Evolutionary conservation across 2,329 filamentous ascomycete genomes (phyloP).

Genomic region (Stemphylium beticola): DNA sequence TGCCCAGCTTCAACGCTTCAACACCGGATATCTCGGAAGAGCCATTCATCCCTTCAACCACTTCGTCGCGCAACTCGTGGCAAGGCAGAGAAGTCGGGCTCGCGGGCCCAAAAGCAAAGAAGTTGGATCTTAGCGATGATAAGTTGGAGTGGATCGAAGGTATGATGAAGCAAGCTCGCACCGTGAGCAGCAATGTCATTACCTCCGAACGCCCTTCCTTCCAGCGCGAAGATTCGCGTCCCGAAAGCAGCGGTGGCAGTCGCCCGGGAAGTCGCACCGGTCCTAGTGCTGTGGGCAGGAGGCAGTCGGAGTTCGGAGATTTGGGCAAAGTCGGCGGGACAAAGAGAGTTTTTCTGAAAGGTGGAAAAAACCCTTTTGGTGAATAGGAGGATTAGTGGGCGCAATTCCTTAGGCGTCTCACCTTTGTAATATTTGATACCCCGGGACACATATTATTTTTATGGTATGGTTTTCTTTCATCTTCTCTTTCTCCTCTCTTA

Average conservation of each 20-base stretch:
- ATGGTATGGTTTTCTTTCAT: neutral
- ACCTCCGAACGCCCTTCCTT: slow-evolving; percentile 23
- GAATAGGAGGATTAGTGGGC: slow-evolving; percentile 7
- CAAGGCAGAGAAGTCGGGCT: slow-evolving; percentile 63
- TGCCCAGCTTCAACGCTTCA: slow-evolving; percentile 32
- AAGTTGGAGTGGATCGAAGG: slow-evolving; percentile 82
- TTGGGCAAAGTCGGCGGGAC: slow-evolving; percentile 75
- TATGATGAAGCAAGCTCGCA: slow-evolving; percentile 79
- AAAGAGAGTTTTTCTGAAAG: slow-evolving; percentile 70
- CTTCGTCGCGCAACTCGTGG: slow-evolving; percentile 44
- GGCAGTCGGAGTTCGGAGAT: slow-evolving; percentile 64
- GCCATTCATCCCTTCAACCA: slow-evolving; percentile 32
- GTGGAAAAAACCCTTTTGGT: slow-evolving; percentile 19
- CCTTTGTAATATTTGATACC: slow-evolving; percentile 13
- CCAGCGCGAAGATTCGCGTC: slow-evolving; percentile 22
- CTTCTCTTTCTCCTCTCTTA: neutral
- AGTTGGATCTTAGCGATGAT: slow-evolving; percentile 70
- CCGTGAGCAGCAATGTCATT: slow-evolving; percentile 66
- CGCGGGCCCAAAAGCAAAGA: slow-evolving; percentile 71
- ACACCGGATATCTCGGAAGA: slow-evolving; percentile 38
- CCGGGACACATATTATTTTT: slow-evolving; percentile 1
- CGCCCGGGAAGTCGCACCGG: slow-evolving; percentile 33
- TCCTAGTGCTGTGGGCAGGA: slow-evolving; percentile 21
- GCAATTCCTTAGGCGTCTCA: neutral
- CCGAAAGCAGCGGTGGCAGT: slow-evolving; percentile 35